These are phyloP conservation scores for Plasmopara viticola DNA, from an alignment of 352 stramenopile genomes.

Conservation along the genomic window DNA sequence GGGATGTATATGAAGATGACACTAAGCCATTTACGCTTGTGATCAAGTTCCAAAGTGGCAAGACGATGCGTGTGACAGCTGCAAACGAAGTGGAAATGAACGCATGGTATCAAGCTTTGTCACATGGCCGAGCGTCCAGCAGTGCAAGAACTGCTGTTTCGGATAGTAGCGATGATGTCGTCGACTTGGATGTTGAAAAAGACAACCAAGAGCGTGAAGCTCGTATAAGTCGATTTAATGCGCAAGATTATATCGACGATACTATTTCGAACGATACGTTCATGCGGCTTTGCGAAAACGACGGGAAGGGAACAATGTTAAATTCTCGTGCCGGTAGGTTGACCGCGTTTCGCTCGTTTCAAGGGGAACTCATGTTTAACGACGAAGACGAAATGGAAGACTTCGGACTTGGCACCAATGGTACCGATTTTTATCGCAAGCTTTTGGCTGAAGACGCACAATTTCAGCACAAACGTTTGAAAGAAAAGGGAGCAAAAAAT, in stretches of 20 bases:
- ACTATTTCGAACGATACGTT: conserved; percentile 73
- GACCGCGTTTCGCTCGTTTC: conserved; percentile 33
- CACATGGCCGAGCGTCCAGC: conserved; percentile 12
- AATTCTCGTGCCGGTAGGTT: conserved; percentile 12
- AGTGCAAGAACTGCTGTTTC: conserved; percentile 13
- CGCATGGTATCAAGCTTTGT: conserved; percentile 42
- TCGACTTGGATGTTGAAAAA: conserved; percentile 16
- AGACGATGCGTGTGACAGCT: conserved; percentile 31
- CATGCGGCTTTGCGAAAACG: conserved; percentile 39
- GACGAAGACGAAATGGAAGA: conserved; percentile 33
- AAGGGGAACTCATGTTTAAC: conserved; percentile 51
- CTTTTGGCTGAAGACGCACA: conserved; percentile 38
- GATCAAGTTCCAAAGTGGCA: conserved; percentile 32
- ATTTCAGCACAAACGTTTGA: conserved; percentile 22
- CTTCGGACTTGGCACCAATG: conserved; percentile 21
- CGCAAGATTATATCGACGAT: conserved; percentile 66
- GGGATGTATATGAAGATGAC: conserved; percentile 32
- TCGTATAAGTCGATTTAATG: conserved; percentile 33
- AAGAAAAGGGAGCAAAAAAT: conserved; percentile 21
- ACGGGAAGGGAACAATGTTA: conserved; percentile 25
- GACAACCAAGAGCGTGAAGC: conserved; percentile 14
- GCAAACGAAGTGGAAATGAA: conserved; percentile 32
- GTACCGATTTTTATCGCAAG: conserved; percentile 44
- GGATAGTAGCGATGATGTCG: conserved; percentile 20
- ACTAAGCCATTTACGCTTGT: conserved; percentile 46